phyloP scores from a whole-genome alignment of 805 yeast genomes.

The Candida alai region DNA sequence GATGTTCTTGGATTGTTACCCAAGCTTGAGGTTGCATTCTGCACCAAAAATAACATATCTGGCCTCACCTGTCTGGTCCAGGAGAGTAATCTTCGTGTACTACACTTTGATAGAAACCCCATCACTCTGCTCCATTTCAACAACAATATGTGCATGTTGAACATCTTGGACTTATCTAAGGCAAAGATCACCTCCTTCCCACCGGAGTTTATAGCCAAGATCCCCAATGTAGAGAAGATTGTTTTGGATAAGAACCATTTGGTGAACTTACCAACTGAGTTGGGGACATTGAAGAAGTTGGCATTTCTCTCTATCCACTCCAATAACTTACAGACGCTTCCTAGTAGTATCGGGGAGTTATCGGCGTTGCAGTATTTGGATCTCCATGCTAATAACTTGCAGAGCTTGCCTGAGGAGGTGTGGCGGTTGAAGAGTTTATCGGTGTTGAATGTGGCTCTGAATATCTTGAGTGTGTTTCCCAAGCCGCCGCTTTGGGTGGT shows the following conservation, averaged over 20 bases:
- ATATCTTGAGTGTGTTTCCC: slow-evolving; percentile 59
- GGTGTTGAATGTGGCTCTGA: slow-evolving; percentile 68
- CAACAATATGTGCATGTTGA: slow-evolving; percentile 54
- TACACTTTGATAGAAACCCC: slow-evolving; percentile 81
- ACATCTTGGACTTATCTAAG: slow-evolving; percentile 70
- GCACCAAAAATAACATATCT: slow-evolving; percentile 73
- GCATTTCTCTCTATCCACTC: slow-evolving; percentile 65
- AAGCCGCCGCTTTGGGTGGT: slow-evolving; percentile 40
- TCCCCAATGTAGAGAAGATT: slow-evolving; percentile 68
- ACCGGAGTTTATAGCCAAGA: slow-evolving; percentile 52
- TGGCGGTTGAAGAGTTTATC: slow-evolving; percentile 60
- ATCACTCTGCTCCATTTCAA: slow-evolving; percentile 61
- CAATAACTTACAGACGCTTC: slow-evolving; percentile 71
- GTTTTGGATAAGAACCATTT: slow-evolving; percentile 79
- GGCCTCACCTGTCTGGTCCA: slow-evolving; percentile 55
- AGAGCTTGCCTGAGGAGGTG: slow-evolving; percentile 60
- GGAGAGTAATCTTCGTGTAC: slow-evolving; percentile 58
- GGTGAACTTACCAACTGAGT: slow-evolving; percentile 66
- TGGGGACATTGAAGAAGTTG: slow-evolving; percentile 56
- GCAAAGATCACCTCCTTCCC: slow-evolving; percentile 80
- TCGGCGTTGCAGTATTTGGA: slow-evolving; percentile 63
- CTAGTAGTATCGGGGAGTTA: slow-evolving; percentile 60
- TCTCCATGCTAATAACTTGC: slow-evolving; percentile 79
- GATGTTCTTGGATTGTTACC: slow-evolving; percentile 56
- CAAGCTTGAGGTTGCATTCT: slow-evolving; percentile 64